Evolutionary conservation across 805 yeast species (phyloP), one percentile per base, ranked within the genome.

Genomic region (Candida krabiensis): DNA sequence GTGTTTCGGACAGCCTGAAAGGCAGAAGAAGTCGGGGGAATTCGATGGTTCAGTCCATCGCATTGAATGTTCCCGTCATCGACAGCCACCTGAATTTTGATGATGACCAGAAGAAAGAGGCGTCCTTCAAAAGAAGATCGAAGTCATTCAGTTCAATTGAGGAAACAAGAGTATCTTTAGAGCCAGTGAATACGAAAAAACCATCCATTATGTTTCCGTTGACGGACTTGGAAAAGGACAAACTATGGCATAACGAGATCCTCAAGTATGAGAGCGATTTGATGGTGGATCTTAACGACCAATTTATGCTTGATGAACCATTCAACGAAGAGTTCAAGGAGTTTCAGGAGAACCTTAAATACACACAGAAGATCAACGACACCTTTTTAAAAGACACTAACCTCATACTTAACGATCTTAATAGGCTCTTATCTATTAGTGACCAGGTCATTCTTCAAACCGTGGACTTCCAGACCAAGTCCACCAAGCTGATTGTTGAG

Each of bases 11-110:
- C 17, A 24, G 44, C 11, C 35, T 42, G 19, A 43, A 38, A 19
- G 46, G 52, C 14, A 43, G 57, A 36, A 67, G 60, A 40, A 67
- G 70, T 6, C 66, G 88, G 52, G 70, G 81, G 38, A 72, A 75
- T 42, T 81, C 89, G 2, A 73, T 80, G 43, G 87, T 82, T 1
- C 78, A 78, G 35, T 61, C 66, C 21, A 79, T 82, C 32, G 88
- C 88, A 0, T 58, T 70, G 30, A 75, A 72, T 24, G 67, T 71
- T 8, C 80, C 81, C 2, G 60, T 61, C 15, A 46, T 57, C 2
- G 67, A 68, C 18, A 62, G 39, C 19, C 39, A 33, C 27, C 24
- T 47, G 16, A 37, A 24, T 18, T 9, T 38, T 12, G 49, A 38
- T 14, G 14, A 23, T 5, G 31, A 31, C 8, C 25, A 24, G 17